Evolutionary conservation across 2,329 filamentous ascomycete genomes (phyloP).

Genomic region (Graphilbum ipis-grandicollis): DNA sequence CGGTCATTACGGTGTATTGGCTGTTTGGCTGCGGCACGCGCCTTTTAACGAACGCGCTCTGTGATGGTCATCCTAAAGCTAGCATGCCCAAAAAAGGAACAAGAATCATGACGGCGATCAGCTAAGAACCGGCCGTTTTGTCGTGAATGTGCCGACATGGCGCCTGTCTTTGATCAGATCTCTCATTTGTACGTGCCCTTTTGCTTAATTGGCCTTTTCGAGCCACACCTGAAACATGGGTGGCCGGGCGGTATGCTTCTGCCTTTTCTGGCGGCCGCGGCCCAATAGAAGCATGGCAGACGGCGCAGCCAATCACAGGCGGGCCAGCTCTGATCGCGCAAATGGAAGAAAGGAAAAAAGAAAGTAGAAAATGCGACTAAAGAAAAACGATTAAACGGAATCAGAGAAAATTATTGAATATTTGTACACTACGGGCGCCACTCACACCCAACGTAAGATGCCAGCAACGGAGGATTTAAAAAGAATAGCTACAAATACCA

Average conservation of each 20-base stretch:
- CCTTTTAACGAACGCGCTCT: no score
- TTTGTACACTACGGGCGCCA: neutral
- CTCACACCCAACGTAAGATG: neutral
- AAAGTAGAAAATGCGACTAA: neutral
- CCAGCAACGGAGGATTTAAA: no score
- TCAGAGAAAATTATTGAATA: neutral
- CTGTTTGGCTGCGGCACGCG: no score
- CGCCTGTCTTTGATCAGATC: no score
- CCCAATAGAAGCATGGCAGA: constrained; percentile 10
- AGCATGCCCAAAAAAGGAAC: no score
- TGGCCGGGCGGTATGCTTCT: constrained; percentile 9
- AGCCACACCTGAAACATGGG: constrained; percentile 13
- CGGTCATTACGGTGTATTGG: no score
- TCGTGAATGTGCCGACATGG: no score
- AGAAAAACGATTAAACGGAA: neutral
- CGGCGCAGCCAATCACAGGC: constrained; percentile 9
- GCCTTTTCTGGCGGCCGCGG: neutral
- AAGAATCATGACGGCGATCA: no score
- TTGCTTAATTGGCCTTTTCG: neutral
- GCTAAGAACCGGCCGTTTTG: no score
- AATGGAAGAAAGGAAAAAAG: neutral
- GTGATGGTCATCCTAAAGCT: no score
- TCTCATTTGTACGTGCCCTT: no score
- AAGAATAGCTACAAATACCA: no score
- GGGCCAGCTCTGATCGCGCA: constrained; percentile 2